phyloP scores from a whole-genome alignment of 176 grass and related monocot genomes.

The Zizania latifolia region DNA sequence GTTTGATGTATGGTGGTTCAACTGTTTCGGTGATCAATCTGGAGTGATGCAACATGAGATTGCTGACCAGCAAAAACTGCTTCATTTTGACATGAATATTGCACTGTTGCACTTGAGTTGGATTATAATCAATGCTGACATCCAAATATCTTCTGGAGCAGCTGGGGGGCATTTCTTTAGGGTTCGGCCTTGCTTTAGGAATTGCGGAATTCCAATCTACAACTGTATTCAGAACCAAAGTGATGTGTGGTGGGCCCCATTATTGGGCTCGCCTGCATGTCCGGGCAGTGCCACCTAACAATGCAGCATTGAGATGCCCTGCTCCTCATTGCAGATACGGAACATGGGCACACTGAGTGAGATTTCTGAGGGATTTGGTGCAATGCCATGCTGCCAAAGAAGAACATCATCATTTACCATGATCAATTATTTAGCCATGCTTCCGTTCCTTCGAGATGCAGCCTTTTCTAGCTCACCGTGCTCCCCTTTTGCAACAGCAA shows the following conservation, averaged over 20 bases:
- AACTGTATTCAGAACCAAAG: not conserved
- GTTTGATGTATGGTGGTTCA: slow-evolving; percentile 36
- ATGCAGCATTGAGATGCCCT: not conserved
- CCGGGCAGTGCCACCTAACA: slow-evolving; percentile 15
- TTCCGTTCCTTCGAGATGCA: not conserved
- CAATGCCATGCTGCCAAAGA: not conserved
- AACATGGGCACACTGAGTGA: not conserved
- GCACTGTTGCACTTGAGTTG: not conserved
- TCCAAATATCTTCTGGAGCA: not conserved
- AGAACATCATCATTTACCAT: slow-evolving; percentile 6
- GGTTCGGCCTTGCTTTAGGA: no score
- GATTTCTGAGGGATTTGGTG: not conserved
- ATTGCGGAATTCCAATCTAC: not conserved
- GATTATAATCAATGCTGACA: slow-evolving; percentile 4
- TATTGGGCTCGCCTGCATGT: not conserved
- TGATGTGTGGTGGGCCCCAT: not conserved
- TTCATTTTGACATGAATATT: slow-evolving; percentile 8
- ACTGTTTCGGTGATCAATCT: slow-evolving; percentile 23
- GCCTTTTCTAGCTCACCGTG: slow-evolving; percentile 11
- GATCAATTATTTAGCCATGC: slow-evolving; percentile 4
- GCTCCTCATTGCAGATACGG: not conserved
- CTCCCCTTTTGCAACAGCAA: slow-evolving; percentile 21
- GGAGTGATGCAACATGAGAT: slow-evolving; percentile 47
- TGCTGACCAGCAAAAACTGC: slow-evolving; percentile 40
- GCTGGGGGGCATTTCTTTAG: not conserved